Evolutionary conservation across 2,329 filamentous ascomycete species (phyloP).

Genomic region (Cryphonectria carpinicola): DNA sequence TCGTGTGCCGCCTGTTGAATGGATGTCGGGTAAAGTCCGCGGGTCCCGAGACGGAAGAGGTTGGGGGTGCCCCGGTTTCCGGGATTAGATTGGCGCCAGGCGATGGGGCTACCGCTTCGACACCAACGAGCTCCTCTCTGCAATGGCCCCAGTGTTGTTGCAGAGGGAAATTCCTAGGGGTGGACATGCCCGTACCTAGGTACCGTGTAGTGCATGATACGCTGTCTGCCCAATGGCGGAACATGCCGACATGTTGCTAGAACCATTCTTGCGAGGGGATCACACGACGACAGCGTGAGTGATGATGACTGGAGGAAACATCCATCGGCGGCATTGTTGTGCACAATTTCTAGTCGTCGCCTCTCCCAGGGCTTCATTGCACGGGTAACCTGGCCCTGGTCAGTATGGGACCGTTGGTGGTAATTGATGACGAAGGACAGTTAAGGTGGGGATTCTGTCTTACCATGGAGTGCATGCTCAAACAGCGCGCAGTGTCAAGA

Average conservation of each 20-base stretch:
- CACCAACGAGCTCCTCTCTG: neutral
- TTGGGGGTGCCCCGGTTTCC: neutral
- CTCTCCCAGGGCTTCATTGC: neutral
- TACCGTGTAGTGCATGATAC: neutral
- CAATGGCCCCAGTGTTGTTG: neutral
- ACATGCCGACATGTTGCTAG: neutral
- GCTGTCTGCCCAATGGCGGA: neutral
- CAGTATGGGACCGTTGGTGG: neutral
- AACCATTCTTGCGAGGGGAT: neutral
- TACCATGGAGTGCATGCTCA: neutral
- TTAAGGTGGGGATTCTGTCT: neutral
- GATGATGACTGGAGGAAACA: neutral
- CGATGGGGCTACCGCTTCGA: neutral
- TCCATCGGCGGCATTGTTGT: neutral
- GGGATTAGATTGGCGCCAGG: neutral
- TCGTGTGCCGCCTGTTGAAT: neutral
- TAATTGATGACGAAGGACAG: neutral
- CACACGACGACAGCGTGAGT: neutral
- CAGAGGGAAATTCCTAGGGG: neutral
- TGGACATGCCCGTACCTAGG: neutral
- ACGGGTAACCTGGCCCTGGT: neutral
- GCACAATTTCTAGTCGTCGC: neutral
- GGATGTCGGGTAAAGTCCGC: neutral
- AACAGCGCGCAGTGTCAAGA: neutral
- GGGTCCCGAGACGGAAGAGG: constrained; percentile 1